Evolutionary conservation across 306 rosid species (phyloP).

Genomic region (Cucurbita argyrosperma): DNA sequence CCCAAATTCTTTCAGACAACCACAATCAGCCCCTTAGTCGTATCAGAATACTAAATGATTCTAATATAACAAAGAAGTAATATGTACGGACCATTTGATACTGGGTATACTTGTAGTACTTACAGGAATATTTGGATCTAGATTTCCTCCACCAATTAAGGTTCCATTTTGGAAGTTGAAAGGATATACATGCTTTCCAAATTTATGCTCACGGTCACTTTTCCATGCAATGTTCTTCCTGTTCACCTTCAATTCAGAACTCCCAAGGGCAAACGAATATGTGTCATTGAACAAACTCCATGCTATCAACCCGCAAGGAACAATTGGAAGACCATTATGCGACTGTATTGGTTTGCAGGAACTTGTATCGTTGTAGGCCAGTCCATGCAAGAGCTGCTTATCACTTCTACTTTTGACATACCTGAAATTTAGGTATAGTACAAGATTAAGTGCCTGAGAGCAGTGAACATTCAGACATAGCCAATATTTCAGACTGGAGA

Average conservation of each 20-base stretch:
- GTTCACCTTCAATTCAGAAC: constrained; percentile 53
- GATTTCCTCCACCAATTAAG: constrained; percentile 69
- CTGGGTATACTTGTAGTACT: constrained; percentile 24
- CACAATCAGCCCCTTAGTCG: neutral
- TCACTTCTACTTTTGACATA: constrained; percentile 87
- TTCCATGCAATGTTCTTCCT: constrained; percentile 88
- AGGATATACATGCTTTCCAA: constrained; percentile 81
- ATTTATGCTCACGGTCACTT: constrained; percentile 82
- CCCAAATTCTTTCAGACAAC: neutral
- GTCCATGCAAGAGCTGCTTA: constrained; percentile 66
- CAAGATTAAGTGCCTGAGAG: neutral
- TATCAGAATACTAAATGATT: neutral
- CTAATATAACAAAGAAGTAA: neutral
- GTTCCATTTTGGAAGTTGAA: constrained; percentile 89
- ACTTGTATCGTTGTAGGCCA: constrained; percentile 44
- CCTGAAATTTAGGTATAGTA: constrained; percentile 29
- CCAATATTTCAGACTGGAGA: neutral
- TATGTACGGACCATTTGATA: neutral
- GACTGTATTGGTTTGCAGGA: constrained; percentile 60
- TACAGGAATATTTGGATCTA: constrained; percentile 62
- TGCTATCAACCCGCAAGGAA: constrained; percentile 89
- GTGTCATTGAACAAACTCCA: constrained; percentile 97
- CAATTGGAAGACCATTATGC: constrained; percentile 44
- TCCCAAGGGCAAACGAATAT: constrained; percentile 45
- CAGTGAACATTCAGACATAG: neutral